phyloP scores from a whole-genome alignment of 441 rosid genomes.

The Omphalea diandra region DNA sequence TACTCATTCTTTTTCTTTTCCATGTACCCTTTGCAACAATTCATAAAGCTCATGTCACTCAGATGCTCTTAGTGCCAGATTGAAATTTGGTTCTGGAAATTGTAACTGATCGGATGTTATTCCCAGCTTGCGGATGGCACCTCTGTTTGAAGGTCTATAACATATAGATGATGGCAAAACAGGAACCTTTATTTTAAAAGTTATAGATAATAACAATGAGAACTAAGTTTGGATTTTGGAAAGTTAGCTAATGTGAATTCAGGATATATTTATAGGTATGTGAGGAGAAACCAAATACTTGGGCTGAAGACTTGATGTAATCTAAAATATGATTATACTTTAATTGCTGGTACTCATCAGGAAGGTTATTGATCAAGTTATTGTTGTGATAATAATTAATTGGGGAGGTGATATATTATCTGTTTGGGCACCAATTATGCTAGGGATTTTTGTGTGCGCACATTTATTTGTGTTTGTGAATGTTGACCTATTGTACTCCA shows the following conservation, averaged over 20 bases:
- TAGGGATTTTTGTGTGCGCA: background rate
- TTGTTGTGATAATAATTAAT: background rate
- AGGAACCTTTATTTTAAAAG: background rate
- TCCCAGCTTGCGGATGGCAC: background rate
- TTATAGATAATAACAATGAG: background rate
- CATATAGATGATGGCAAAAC: background rate
- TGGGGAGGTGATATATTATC: background rate
- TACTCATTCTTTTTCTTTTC: background rate
- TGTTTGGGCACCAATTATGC: background rate
- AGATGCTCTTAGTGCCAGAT: background rate
- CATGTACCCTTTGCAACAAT: background rate
- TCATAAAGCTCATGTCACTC: background rate
- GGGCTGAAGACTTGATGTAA: background rate
- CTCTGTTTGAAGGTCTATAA: background rate
- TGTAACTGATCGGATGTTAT: background rate
- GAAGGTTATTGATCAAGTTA: background rate
- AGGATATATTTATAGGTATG: background rate
- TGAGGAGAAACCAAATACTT: background rate
- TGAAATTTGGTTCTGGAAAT: constrained; percentile 12
- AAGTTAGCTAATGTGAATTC: background rate
- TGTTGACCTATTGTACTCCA: background rate
- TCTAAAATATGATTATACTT: background rate
- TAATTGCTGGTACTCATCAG: background rate
- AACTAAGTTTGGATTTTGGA: constrained; percentile 2
- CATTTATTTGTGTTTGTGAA: background rate